Conservation (phyloP, 2,329 filamentous ascomycete species). For the Cercospora brassicicola region DNA sequence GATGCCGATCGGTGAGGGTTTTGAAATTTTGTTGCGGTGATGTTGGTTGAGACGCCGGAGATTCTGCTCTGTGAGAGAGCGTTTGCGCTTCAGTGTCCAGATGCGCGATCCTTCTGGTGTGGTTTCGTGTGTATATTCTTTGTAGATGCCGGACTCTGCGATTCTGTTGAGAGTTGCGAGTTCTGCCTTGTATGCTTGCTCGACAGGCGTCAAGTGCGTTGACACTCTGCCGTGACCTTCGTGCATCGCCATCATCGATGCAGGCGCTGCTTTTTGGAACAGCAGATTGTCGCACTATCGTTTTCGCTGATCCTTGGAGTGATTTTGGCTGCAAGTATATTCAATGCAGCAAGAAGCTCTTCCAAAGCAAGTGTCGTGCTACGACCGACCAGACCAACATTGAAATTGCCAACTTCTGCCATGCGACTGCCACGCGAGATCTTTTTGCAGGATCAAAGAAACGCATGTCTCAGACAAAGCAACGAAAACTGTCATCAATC, state of each 20-base stretch:
- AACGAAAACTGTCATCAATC: conserved; percentile 7
- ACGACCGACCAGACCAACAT: background rate
- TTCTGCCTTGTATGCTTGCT: background rate
- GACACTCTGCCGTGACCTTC: background rate
- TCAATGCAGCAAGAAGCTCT: background rate
- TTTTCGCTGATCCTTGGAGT: background rate
- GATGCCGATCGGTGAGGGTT: background rate
- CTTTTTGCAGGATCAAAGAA: conserved; percentile 3
- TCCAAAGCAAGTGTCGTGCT: background rate
- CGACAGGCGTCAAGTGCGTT: background rate
- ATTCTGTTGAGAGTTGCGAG: conserved; percentile 2
- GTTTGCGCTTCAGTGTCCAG: conserved; percentile 9
- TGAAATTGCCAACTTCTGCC: background rate
- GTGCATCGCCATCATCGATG: background rate
- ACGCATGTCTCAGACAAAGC: conserved; percentile 10
- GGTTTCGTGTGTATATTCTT: background rate
- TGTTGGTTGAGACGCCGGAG: background rate
- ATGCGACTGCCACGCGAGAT: background rate
- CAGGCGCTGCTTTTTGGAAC: background rate
- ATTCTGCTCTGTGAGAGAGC: conserved; percentile 5
- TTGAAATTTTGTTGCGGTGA: background rate
- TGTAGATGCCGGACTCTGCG: background rate
- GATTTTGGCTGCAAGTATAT: background rate
- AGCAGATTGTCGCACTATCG: background rate
- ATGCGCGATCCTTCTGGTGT: background rate